Evolutionary conservation across 164 flowering plant genomes (phyloP), one percentile per base, ranked within the genome.

Genomic region (Houttuynia cordata): DNA sequence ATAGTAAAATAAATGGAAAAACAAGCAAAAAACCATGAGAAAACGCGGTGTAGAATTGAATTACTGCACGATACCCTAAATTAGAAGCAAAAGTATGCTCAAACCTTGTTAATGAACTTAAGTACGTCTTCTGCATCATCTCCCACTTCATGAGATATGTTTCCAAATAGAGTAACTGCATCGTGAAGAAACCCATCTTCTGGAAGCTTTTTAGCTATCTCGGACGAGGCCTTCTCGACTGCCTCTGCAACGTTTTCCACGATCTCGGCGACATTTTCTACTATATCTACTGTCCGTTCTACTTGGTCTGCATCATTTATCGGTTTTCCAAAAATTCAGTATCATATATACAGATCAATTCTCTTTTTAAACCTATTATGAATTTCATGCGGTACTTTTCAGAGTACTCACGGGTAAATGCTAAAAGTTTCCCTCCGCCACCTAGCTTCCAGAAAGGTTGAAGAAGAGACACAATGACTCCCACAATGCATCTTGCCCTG

Each of bases 401-500:
- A 57, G 41, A 5, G 17, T 42, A 13, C 60, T 56, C 72, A 80
- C 84, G 80, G 76, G 79, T 81, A 19, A 79, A 53, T 50, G 0
- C 24, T 14, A 58, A 64, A 40, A 78, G 52, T 22, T 68, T 63
- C 8, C 34, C 61, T 75, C 76, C 76, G 39, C 74, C 76, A 39
- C 76, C 72, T 21, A 42, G 45, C 59, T 71, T 73, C 81, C 74
- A 78, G 41, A 79, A 72, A 0, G 85, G 83, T 18, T 75, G 58
- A 53, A 80, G 0, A 0, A 83, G 24, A 55, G 81, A 52, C n/a
- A 81, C 19, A 17, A 75, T 21, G 25, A 76, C 70, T 24, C 83
- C 85, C 61, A 71, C 39, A 10, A 79, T n/a, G 77, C 83, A 76
- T 66, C 63, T 80, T 60, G 53, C 68, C 83, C 83, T 80, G 75